These are phyloP conservation scores for Ophiostoma tasmaniense DNA, from an alignment of 2,329 filamentous ascomycete species.

Conservation along the genomic window DNA sequence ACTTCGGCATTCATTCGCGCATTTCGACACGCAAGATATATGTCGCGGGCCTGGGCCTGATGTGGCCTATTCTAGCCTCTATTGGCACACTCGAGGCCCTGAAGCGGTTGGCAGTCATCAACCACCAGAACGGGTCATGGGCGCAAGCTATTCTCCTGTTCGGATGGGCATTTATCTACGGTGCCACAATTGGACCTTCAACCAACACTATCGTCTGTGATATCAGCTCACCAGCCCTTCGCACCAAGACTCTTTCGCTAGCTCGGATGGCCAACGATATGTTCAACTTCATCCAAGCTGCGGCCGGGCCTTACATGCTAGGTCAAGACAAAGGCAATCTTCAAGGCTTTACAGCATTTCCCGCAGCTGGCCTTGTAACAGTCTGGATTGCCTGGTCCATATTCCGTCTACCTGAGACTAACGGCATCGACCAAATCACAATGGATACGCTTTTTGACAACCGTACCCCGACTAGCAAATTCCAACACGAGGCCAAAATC, in stretches of 20 bases:
- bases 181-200: constrained; percentile 18
- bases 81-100: constrained; percentile 36
- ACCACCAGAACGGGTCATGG: constrained; percentile 26
- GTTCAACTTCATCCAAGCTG: constrained; percentile 20
- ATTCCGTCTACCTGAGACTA: constrained; percentile 19
- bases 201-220: constrained; percentile 22
- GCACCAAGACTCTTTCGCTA: constrained; percentile 20
- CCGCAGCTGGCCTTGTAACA: constrained; percentile 12
- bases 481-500: constrained; percentile 11
- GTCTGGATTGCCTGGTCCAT: constrained; percentile 19
- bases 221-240: constrained; percentile 18
- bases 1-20: constrained; percentile 34
- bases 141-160: constrained; percentile 35
- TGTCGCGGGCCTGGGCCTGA: constrained; percentile 30
- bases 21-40: constrained; percentile 38
- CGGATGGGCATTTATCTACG: constrained; percentile 33
- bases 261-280: constrained; percentile 20
- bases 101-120: constrained; percentile 29
- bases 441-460: constrained; percentile 21
- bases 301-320: constrained; percentile 22
- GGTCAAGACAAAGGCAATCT: constrained; percentile 19
- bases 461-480: constrained; percentile 12
- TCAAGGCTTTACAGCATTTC: constrained; percentile 20
- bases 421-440: constrained; percentile 20
- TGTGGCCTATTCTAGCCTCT: constrained; percentile 30